These are phyloP conservation scores for Phoma sp. DNA, from an alignment of 2,329 filamentous ascomycete species.

Conservation along the genomic window DNA sequence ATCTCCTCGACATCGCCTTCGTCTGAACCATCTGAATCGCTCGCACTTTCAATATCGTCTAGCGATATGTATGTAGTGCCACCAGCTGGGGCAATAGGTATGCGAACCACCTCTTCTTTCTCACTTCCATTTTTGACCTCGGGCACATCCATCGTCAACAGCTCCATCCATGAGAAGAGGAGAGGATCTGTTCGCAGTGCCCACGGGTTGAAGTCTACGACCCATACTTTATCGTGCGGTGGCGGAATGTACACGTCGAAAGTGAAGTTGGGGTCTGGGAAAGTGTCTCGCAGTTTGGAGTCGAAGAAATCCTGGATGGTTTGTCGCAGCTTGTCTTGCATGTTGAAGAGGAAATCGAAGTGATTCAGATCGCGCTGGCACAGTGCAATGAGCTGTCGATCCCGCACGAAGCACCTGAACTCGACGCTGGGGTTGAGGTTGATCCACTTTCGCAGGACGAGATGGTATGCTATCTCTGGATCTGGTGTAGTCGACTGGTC, in stretches of 20 bases:
- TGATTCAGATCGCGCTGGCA: slow-evolving; percentile 90
- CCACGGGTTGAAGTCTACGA: slow-evolving; percentile 97
- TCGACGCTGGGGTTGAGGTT: slow-evolving; percentile 89
- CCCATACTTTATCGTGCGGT: slow-evolving; percentile 76
- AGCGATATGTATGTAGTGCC: slow-evolving; percentile 8
- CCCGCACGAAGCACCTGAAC: slow-evolving; percentile 93
- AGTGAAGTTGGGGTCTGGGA: slow-evolving; percentile 82
- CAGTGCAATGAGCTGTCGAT: slow-evolving; percentile 79
- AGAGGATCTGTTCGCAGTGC: slow-evolving; percentile 86
- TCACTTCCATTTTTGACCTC: slow-evolving; percentile 4
- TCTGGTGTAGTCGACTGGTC: slow-evolving; percentile 29
- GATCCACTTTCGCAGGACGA: slow-evolving; percentile 88
- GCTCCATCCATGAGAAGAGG: slow-evolving; percentile 88
- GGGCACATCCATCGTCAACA: slow-evolving; percentile 74
- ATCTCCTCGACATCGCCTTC: slow-evolving; percentile 62
- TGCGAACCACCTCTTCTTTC: slow-evolving; percentile 41
- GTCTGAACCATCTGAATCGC: slow-evolving; percentile 34
- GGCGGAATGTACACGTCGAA: slow-evolving; percentile 93
- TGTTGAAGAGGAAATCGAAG: slow-evolving; percentile 78
- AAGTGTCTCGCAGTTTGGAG: slow-evolving; percentile 74
- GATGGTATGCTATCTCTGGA: slow-evolving; percentile 72
- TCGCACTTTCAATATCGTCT: slow-evolving; percentile 7
- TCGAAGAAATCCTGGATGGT: slow-evolving; percentile 81
- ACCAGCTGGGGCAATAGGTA: slow-evolving; percentile 11
- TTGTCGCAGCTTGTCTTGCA: slow-evolving; percentile 72